Base-by-base conservation (phyloP, 768 basidiomycete genomes). In the Termitomyces sp. region DNA sequence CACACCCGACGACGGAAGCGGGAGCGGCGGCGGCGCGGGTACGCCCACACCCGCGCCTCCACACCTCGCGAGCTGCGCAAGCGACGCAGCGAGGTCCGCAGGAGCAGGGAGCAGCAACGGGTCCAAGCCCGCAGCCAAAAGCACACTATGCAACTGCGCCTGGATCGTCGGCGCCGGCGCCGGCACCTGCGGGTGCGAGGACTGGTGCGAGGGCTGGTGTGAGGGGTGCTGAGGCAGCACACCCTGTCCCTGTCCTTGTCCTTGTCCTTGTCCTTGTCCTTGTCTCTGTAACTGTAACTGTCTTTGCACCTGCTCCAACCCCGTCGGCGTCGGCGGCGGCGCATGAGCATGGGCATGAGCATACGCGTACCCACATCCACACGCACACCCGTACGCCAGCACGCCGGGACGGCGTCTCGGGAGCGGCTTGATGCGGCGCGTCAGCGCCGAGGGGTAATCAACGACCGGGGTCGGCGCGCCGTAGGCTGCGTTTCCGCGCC, bases 361-460 rank as follows among this genome's bases (percentile, higher is more conserved):
- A 46, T 24, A 46, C 45, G 5, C 22, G 4, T 6, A n/a, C 11
- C 18, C 39, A 4, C 18, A 41, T 3, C 18, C 39, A n/a, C 39
- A 18, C 37, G 4, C 37, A 37, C 15, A 37, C 37, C 13, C 37
- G 9, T 37, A 9, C 37, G 37, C 15, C 13, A 27, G 27, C 27
- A 16, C 11, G 8, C 15, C 12, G 61, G 86, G 6, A 1, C 47
- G 15, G n/a, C 48, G 80, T 63, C 90, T 82, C 74, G 91, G 89
- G 44, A 91, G 78, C 42, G 91, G 90, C 69, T 90, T 91, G 66
- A 51, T 36, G 34, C 49, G 49, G 13, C 49, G n/a, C 1, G 7
- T 13, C 2, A 37, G 8, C 80, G 62, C 85, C 77, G 27, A 27
- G 27, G 27, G 27, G 27, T 27, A 27, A 27, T 27, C 27, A 27